A percentile compares a stretch with the other conserved stretches of the same genome.
Evolutionary conservation across 2,329 filamentous ascomycete species (phyloP).

Genomic region (Niveomyces coronatus): DNA sequence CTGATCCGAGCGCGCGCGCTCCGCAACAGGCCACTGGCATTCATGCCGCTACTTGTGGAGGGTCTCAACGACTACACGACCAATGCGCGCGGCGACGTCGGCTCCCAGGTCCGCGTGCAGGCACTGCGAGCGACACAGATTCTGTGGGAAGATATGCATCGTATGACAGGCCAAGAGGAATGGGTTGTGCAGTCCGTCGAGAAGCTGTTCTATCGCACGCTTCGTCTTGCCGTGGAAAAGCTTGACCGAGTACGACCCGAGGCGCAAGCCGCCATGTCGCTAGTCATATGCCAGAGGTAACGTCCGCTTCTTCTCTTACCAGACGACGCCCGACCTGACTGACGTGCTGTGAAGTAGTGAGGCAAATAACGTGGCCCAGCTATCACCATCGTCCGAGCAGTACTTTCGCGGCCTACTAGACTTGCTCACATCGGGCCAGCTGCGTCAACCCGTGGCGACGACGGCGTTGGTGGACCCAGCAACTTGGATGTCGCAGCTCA

Average conservation of each 20-base stretch:
- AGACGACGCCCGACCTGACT: background rate
- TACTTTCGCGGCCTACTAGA: constrained; percentile 49
- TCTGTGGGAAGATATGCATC: constrained; percentile 36
- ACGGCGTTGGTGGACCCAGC: constrained; percentile 22
- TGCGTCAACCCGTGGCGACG: constrained; percentile 26
- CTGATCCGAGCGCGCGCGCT: constrained; percentile 38
- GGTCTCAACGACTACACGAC: constrained; percentile 85
- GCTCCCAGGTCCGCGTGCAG: constrained; percentile 73
- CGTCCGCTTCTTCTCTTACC: constrained; percentile 11
- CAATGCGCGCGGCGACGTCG: constrained; percentile 79
- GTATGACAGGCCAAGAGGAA: constrained; percentile 12
- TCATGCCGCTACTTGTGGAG: constrained; percentile 38
- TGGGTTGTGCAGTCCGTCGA: constrained; percentile 23
- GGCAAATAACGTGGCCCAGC: constrained; percentile 21
- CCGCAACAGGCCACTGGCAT: constrained; percentile 26
- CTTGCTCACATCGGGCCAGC: constrained; percentile 28
- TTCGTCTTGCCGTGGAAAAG: constrained; percentile 76
- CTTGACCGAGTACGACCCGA: constrained; percentile 72
- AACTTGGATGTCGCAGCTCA: constrained; percentile 40
- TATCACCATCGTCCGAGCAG: constrained; percentile 45
- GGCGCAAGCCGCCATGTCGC: constrained; percentile 44
- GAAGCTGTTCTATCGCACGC: constrained; percentile 36
- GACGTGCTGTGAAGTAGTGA: background rate
- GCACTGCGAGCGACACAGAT: constrained; percentile 67
- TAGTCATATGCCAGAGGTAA: constrained; percentile 37